Conservation (phyloP, 1,139 yeast genomes). For the Kodamaea suecica region DNA sequence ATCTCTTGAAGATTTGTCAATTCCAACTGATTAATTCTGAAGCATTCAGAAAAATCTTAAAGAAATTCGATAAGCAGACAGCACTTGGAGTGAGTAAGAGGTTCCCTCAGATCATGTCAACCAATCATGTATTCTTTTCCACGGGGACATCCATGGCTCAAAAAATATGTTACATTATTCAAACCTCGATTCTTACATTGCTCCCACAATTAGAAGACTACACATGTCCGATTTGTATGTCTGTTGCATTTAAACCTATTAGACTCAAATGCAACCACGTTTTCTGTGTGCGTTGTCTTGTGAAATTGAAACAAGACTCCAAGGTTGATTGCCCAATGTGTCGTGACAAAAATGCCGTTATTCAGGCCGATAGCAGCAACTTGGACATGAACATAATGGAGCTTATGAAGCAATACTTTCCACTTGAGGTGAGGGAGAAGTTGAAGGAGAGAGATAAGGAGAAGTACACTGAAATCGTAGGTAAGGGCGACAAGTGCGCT, state of each 20-base stretch:
- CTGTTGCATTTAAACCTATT: slow-evolving; percentile 70
- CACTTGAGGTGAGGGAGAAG: slow-evolving; percentile 62
- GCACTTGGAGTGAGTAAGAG: slow-evolving; percentile 47
- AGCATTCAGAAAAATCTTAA: slow-evolving; percentile 65
- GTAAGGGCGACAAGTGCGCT: slow-evolving; percentile 28
- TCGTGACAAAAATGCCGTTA: slow-evolving; percentile 49
- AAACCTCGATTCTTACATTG: slow-evolving; percentile 50
- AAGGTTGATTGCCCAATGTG: slow-evolving; percentile 69
- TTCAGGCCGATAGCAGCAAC: slow-evolving; percentile 57
- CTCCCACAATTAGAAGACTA: slow-evolving; percentile 76
- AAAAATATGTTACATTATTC: slow-evolving; percentile 54
- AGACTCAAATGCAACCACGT: slow-evolving; percentile 60
- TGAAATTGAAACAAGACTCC: slow-evolving; percentile 57
- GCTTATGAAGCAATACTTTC: slow-evolving; percentile 59
- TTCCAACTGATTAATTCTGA: slow-evolving; percentile 61
- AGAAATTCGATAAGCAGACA: slow-evolving; percentile 74
- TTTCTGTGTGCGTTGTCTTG: slow-evolving; percentile 69
- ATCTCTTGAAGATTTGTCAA: slow-evolving; percentile 54
- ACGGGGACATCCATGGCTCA: slow-evolving; percentile 52
- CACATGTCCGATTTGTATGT: slow-evolving; percentile 68
- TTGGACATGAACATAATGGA: slow-evolving; percentile 54
- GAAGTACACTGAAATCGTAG: slow-evolving; percentile 32
- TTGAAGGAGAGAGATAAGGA: slow-evolving; percentile 59
- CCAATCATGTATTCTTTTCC: slow-evolving; percentile 42
- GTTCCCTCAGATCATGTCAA: slow-evolving; percentile 46